A percentile compares a stretch with the other conserved stretches of the same genome.
Conservation (phyloP, 208 protist genomes). For the Leishmania mexicana region DNA sequence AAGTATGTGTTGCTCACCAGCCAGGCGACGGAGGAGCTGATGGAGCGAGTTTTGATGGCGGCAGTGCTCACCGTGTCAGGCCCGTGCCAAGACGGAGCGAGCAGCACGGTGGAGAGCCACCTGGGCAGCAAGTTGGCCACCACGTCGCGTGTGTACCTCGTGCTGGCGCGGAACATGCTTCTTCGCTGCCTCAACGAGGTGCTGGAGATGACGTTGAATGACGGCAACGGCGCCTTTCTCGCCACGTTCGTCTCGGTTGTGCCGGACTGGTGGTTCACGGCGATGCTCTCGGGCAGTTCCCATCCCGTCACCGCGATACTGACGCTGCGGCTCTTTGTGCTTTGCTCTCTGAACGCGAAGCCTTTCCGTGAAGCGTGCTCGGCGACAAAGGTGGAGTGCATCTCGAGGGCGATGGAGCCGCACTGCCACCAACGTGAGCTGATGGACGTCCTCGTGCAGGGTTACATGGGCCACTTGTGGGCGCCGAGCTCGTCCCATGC, state of each 20-base stretch:
- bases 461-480: conserved; percentile 46
- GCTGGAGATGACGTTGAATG: conserved; percentile 28
- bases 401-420: conserved; percentile 38
- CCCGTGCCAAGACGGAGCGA: conserved; percentile 2
- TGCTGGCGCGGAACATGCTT: conserved; percentile 57
- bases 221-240: conserved; percentile 20
- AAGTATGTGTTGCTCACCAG: conserved; percentile 30
- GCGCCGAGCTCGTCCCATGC: conserved; percentile 17
- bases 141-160: conserved; percentile 38
- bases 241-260: conserved; percentile 33
- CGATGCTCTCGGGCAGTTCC: conserved; percentile 40
- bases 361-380: conserved; percentile 40
- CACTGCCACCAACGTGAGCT: conserved; percentile 64
- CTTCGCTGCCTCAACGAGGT: conserved; percentile 50
- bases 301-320: conserved; percentile 60
- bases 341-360: conserved; percentile 47
- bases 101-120: conserved; percentile 28
- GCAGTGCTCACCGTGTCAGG: conserved; percentile 47
- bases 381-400: conserved; percentile 19
- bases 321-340: conserved; percentile 53
- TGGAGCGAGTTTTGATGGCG: conserved; percentile 43
- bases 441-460: conserved; percentile 48
- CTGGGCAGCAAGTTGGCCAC: conserved; percentile 48
- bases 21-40: conserved; percentile 31
- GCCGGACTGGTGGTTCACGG: conserved; percentile 60